phyloP scores from a whole-genome alignment of 371 early-diverging fungal genomes.

The Umbelopsis sp. region DNA sequence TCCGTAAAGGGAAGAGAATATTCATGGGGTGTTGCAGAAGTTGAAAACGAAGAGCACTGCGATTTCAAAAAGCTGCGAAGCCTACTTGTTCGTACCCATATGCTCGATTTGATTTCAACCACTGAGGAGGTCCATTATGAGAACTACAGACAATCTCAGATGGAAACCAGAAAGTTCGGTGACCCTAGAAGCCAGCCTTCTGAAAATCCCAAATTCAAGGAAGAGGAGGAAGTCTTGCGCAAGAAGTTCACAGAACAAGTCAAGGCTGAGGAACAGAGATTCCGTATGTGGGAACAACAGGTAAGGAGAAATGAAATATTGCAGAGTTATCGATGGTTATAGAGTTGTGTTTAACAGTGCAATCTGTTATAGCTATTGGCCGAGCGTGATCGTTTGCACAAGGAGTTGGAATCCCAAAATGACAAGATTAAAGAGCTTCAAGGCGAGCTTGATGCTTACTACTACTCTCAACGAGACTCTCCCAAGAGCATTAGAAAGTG shows the following conservation, averaged over 20 bases:
- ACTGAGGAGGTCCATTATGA: conserved; percentile 95
- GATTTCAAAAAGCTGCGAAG: conserved; percentile 95
- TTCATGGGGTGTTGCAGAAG: conserved; percentile 94
- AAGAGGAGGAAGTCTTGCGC: conserved; percentile 91
- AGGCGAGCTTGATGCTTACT: conserved; percentile 71
- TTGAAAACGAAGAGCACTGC: conserved; percentile 89
- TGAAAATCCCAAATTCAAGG: conserved; percentile 92
- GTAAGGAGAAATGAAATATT: conserved; percentile 35
- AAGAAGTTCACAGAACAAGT: conserved; percentile 95
- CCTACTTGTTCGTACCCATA: conserved; percentile 91
- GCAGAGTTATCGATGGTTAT: neutral
- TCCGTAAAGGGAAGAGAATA: conserved; percentile 90
- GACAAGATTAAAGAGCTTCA: conserved; percentile 87
- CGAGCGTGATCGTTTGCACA: conserved; percentile 95
- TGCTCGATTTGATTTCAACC: conserved; percentile 90
- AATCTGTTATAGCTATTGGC: conserved; percentile 71
- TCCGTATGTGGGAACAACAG: conserved; percentile 96
- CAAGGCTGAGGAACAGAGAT: conserved; percentile 88
- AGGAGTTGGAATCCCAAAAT: conserved; percentile 94
- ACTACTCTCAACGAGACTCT: conserved; percentile 44
- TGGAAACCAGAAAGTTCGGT: conserved; percentile 84
- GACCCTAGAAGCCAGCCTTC: conserved; percentile 72
- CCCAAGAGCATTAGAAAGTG: conserved; percentile 43
- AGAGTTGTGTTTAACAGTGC: neutral
- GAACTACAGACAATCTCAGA: conserved; percentile 81